Base-by-base conservation (phyloP, 1,139 yeast genomes). In the Blastobotrys serpentis region DNA sequence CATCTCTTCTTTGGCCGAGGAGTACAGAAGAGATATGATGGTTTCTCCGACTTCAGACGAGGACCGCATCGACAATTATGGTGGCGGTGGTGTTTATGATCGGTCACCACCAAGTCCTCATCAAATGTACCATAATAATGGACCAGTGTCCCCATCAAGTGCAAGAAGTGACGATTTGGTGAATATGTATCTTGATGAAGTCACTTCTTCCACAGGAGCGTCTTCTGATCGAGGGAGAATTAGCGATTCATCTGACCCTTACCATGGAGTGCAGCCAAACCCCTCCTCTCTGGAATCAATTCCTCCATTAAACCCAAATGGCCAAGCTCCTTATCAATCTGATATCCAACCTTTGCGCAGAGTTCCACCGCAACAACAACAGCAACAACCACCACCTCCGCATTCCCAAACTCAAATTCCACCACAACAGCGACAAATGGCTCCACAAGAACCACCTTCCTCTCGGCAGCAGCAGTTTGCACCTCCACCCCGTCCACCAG, bases 1-100 rank as follows among this genome's bases (percentile, higher is more conserved):
- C 3, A 49, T 55, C 7, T 57, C 60, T 6, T 57, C 60, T 14
- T 45, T 52, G 32, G 58, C 59, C 1, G 57, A 55, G 4, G 60
- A 57, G 43, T 56, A 57, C 42, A 49, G 57, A 42, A 22, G 46
- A 16, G 44, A 47, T 33, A 17, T 36, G 23, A 19, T 45, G 44
- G 43, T 37, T n/a, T 30, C 44, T 5, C 38, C 45, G 7, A 34
- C 44, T 4, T 26, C 22, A n/a, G 37, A 36, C 2, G 8, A 19
- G 3, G 26, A 25, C 10, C 22, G 41, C 13, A 32, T 22, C 23
- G 22, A 18, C 16, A 48, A 44, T 21, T 29, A 44, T n/a, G n/a
- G n/a, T n/a, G 26, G 26, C 34, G 25, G 33, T 17, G n/a, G 22
- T 14, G 39, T 36, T 37, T 13, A 40, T 37, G 18, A 45, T 40